Percentiles rank a stretch among this genome's conserved stretches.
These are phyloP conservation scores for Ustilago xerochloae DNA, from an alignment of 1,284 basidiomycete genomes.

Conservation along the genomic window DNA sequence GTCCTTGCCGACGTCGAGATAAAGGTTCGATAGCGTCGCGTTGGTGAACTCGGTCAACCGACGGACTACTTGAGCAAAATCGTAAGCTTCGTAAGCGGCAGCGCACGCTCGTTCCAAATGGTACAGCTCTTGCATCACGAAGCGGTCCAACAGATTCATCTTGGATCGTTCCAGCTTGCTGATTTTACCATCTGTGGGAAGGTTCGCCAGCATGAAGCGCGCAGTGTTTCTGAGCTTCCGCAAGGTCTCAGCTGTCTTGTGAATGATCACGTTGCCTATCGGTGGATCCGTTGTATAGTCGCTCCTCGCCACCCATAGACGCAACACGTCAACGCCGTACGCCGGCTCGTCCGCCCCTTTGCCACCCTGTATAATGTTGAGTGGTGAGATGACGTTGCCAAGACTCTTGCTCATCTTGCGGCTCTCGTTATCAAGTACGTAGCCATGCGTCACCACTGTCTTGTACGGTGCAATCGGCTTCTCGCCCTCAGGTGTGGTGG, in stretches of 20 bases:
- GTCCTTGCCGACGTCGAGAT: conserved; percentile 93
- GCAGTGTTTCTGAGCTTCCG: conserved; percentile 88
- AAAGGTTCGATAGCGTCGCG: conserved; percentile 74
- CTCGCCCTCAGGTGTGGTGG: conserved; percentile 65
- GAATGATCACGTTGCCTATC: conserved; percentile 82
- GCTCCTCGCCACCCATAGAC: conserved; percentile 90
- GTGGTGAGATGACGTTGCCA: conserved; percentile 90
- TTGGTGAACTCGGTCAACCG: conserved; percentile 70
- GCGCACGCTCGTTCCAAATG: conserved; percentile 77
- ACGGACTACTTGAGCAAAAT: conserved; percentile 79
- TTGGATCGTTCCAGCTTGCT: conserved; percentile 17
- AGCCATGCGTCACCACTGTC: conserved; percentile 91
- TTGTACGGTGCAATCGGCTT: conserved; percentile 76
- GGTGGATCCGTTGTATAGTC: conserved; percentile 91
- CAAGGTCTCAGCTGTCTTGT: conserved; percentile 81
- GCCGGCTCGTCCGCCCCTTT: conserved; percentile 75
- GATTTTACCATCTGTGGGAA: conserved; percentile 27
- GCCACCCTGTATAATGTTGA: conserved; percentile 82
- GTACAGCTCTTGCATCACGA: conserved; percentile 85
- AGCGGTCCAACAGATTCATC: conserved; percentile 70
- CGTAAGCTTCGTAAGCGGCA: conserved; percentile 79
- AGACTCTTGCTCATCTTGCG: conserved; percentile 99
- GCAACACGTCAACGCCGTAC: conserved; percentile 86
- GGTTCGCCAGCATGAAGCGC: conserved; percentile 88
- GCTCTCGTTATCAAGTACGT: conserved; percentile 90